Evolutionary conservation across 2,329 filamentous ascomycete genomes (phyloP), one percentile per base, ranked within the genome.

Genomic region (Gnomoniopsis smithogilvyi): DNA sequence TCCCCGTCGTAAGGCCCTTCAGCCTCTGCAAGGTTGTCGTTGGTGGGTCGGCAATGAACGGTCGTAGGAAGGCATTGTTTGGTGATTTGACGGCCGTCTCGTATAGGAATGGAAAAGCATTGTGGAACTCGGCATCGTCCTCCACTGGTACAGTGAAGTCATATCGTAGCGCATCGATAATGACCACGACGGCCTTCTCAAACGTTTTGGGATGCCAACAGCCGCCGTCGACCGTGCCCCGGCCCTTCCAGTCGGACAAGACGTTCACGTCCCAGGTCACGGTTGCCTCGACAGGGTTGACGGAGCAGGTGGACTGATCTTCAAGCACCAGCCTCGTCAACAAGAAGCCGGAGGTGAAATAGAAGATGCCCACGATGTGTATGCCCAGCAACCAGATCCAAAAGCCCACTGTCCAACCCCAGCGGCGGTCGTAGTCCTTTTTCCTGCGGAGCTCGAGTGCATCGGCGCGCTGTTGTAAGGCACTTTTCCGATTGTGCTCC

Each of bases 171-270:
- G 95, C 95, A 73, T 99, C 95, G 59, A 99, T 89, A 53, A 99
- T 78, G 58, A 99, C 84, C 24, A 99, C 83, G 50, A 99, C 87
- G 12, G 94, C 93, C 71, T 93, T 95, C 63, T 96, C 85, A 70
- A 98, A 99, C 2, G 87, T 91, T 76, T 92, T 96, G 36, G 92
- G 91, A 72, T 98, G 92, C 95, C 95, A 99, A 80, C 95, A 99
- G 64, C 95, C 95, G 59, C 81, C 79, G 22, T 84, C 76, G 2
- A 77, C 72, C 17, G 76, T 80, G 10, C 76, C 72, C 48, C 70
- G 71, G 11, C 73, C 74, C 38, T 70, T 63, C 77, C 77, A 78
- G 46, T 75, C 66, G 15, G 73, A 67, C 56, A 79, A 71, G 58
- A 74, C 75, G 43, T 84, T 79, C 17, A 60, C 14, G 24, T 51